These are phyloP conservation scores for Lentinus tigrinus DNA, from an alignment of 768 basidiomycete genomes.

Conservation along the genomic window DNA sequence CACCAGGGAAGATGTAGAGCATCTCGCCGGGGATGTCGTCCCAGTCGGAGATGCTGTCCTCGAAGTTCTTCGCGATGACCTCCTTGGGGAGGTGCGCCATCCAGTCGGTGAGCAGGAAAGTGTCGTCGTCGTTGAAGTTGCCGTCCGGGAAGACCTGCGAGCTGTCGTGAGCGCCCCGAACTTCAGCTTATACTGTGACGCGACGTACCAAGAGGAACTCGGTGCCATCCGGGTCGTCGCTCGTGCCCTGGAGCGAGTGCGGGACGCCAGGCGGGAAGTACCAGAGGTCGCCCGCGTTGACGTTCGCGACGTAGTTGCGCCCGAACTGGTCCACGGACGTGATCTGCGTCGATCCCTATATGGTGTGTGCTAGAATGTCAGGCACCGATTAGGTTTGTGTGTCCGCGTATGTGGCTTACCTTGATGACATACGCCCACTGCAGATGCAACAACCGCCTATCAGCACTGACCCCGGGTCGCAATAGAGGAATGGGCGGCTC, in stretches of 20 bases:
- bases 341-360: constrained; percentile 47
- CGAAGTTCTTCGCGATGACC: constrained; percentile 56
- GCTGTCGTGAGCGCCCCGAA: background rate
- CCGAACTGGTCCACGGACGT: constrained; percentile 48
- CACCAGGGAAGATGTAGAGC: constrained; percentile 52
- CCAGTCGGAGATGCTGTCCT: constrained; percentile 38
- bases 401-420: constrained; percentile 11
- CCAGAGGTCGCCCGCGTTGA: constrained; percentile 53
- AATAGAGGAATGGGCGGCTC: background rate
- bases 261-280: constrained; percentile 58
- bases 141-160: constrained; percentile 50
- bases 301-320: constrained; percentile 47
- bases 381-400: no score
- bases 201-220: constrained; percentile 49
- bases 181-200: no score
- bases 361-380: background rate
- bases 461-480: no score
- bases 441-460: background rate
- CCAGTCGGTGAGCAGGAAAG: constrained; percentile 60
- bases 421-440: constrained; percentile 36
- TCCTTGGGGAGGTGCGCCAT: constrained; percentile 53
- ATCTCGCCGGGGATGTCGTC: constrained; percentile 44
- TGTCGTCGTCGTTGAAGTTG: constrained; percentile 50
- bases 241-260: constrained; percentile 53
- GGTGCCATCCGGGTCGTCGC: constrained; percentile 42